phyloP scores from a whole-genome alignment of 2,329 filamentous ascomycete genomes.

The Teratosphaeria zuluensis region DNA sequence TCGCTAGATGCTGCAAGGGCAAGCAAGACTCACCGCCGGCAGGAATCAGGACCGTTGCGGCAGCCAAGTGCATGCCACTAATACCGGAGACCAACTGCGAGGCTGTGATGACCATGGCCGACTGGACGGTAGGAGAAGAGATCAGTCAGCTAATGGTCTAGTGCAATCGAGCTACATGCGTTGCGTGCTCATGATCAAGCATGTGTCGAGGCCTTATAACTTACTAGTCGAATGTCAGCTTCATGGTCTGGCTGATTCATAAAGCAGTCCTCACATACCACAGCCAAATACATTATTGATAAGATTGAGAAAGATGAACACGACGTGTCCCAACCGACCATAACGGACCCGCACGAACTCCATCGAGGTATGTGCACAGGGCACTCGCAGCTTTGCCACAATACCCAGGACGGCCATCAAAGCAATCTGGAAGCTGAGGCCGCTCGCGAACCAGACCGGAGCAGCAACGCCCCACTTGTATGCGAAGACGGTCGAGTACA shows the following conservation, averaged over 20 bases:
- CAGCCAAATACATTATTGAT: not conserved
- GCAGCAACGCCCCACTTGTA: not conserved
- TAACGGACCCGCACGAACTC: not conserved
- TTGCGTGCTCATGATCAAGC: not conserved
- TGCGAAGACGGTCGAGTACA: not conserved
- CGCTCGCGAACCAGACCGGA: not conserved
- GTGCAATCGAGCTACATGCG: not conserved
- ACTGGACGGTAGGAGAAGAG: conserved; percentile 5
- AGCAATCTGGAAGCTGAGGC: not conserved
- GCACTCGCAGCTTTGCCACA: not conserved
- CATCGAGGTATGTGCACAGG: not conserved
- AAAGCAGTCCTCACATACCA: not conserved
- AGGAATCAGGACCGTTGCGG: not conserved
- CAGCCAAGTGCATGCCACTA: not conserved
- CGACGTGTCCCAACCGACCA: not conserved
- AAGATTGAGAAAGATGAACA: not conserved
- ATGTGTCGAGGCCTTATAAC: not conserved
- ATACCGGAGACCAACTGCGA: not conserved
- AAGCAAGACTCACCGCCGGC: not conserved
- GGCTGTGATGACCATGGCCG: not conserved
- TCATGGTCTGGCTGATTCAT: not conserved
- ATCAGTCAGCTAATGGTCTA: conserved; percentile 1
- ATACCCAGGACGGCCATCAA: not conserved
- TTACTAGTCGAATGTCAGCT: not conserved
- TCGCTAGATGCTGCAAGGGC: not conserved